Conservation (phyloP, 2,329 filamentous ascomycete species). For the Macroventuria anomochaeta region DNA sequence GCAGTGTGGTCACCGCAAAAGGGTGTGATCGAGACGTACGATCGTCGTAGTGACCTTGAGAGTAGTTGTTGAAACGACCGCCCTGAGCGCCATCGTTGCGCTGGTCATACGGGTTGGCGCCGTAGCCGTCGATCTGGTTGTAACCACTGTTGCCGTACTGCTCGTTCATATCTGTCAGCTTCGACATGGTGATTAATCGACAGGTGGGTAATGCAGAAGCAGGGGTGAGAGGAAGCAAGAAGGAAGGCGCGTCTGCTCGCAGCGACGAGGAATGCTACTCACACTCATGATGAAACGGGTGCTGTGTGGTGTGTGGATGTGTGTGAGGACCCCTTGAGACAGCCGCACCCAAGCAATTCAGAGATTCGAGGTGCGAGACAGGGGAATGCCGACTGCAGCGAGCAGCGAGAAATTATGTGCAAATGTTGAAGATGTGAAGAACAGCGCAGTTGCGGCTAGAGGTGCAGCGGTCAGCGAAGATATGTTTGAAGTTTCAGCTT, state of each 20-base stretch:
- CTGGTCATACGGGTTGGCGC: constrained; percentile 54
- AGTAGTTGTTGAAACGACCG: constrained; percentile 64
- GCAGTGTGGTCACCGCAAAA: constrained; percentile 23
- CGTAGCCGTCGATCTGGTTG: constrained; percentile 50
- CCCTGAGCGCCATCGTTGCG: constrained; percentile 48
- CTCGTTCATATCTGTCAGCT: constrained; percentile 36
- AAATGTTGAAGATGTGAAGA: not conserved
- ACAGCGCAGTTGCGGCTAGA: constrained; percentile 1
- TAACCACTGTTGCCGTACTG: constrained; percentile 53
- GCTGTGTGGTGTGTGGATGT: constrained; percentile 40
- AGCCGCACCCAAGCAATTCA: constrained; percentile 22
- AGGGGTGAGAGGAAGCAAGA: constrained; percentile 11
- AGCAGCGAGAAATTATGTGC: not conserved
- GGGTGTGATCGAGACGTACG: constrained; percentile 39
- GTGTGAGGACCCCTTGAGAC: constrained; percentile 46
- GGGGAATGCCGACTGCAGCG: constrained; percentile 10
- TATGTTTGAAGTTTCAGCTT: constrained; percentile 21
- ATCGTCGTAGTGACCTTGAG: constrained; percentile 47
- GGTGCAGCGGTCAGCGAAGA: constrained; percentile 17
- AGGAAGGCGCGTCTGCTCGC: constrained; percentile 14
- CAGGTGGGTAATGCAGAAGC: constrained; percentile 13
- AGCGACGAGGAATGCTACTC: constrained; percentile 31
- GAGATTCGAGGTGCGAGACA: constrained; percentile 11
- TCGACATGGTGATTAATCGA: constrained; percentile 2
- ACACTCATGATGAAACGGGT: constrained; percentile 51